Evolutionary conservation across 2,329 filamentous ascomycete genomes (phyloP).

Genomic region (Beauveria scarabaeidicola): DNA sequence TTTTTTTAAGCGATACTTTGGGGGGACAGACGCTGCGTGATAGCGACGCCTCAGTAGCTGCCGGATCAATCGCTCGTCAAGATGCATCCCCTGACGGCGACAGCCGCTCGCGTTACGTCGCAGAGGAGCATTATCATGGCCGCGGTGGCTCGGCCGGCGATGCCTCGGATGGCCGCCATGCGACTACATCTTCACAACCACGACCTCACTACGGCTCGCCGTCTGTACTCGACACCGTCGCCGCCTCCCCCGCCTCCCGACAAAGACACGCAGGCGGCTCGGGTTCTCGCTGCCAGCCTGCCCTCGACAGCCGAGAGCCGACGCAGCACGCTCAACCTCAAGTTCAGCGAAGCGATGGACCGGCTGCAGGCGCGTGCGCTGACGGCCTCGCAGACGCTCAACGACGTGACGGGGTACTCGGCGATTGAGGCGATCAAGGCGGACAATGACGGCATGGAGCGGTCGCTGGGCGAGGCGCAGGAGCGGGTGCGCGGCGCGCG

Average conservation of each 20-base stretch:
- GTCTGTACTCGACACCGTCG: background rate
- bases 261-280: background rate
- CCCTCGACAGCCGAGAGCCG: slow-evolving; percentile 26
- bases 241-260: background rate
- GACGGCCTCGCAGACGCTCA: slow-evolving; percentile 77
- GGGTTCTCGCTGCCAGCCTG: slow-evolving; percentile 16
- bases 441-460: slow-evolving; percentile 63
- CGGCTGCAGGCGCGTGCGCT: slow-evolving; percentile 78
- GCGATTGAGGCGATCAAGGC: slow-evolving; percentile 79
- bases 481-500: slow-evolving; percentile 62
- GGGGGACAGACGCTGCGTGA: background rate
- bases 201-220: background rate
- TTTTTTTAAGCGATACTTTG: background rate
- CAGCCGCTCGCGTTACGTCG: background rate
- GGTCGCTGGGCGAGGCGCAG: slow-evolving; percentile 50
- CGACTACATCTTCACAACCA: background rate
- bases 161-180: background rate
- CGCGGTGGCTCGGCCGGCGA: background rate
- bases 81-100: background rate
- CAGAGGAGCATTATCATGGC: background rate
- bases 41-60: background rate
- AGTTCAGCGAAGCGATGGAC: slow-evolving; percentile 61
- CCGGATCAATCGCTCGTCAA: background rate
- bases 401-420: slow-evolving; percentile 89
- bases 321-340: slow-evolving; percentile 25